Conservation (phyloP, 2,329 filamentous ascomycete species). For the Ophiostoma angusticollis region DNA sequence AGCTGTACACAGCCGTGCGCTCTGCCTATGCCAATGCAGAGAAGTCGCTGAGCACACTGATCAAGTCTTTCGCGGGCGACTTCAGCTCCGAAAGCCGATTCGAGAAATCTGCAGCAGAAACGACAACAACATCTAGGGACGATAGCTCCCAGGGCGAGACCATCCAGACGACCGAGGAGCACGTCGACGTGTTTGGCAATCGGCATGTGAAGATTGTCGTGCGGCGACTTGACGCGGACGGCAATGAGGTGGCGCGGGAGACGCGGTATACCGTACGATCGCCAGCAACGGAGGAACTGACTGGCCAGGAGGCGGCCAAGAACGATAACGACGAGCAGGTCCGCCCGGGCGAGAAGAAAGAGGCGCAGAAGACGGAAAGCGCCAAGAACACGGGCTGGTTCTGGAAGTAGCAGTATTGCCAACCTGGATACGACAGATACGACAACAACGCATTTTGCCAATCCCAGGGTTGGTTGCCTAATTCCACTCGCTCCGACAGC, state of each 20-base stretch:
- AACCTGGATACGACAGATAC: slow-evolving; percentile 3
- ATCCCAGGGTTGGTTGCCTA: not conserved
- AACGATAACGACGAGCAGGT: not conserved
- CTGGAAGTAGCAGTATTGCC: no score
- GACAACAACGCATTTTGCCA: slow-evolving; percentile 1
- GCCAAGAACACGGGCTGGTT: slow-evolving; percentile 26
- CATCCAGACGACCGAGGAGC: slow-evolving; percentile 27
- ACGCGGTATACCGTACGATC: slow-evolving; percentile 17
- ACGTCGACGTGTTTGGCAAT: slow-evolving; percentile 31
- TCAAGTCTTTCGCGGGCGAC: slow-evolving; percentile 22
- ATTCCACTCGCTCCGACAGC: slow-evolving; percentile 1
- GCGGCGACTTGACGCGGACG: slow-evolving; percentile 28
- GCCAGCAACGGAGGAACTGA: not conserved
- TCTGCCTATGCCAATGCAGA: slow-evolving; percentile 25
- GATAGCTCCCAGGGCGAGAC: slow-evolving; percentile 14
- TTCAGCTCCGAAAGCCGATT: not conserved
- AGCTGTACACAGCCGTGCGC: slow-evolving; percentile 27
- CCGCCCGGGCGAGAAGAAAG: slow-evolving; percentile 1
- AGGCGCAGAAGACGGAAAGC: slow-evolving; percentile 3
- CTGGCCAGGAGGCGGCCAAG: not conserved
- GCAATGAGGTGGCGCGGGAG: slow-evolving; percentile 27
- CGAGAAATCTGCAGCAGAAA: not conserved
- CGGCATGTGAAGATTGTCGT: slow-evolving; percentile 29
- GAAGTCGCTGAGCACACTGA: slow-evolving; percentile 28
- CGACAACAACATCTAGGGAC: not conserved